Base-by-base conservation (phyloP, 2,329 filamentous ascomycete species). In the Ophiostoma tasmaniense region DNA sequence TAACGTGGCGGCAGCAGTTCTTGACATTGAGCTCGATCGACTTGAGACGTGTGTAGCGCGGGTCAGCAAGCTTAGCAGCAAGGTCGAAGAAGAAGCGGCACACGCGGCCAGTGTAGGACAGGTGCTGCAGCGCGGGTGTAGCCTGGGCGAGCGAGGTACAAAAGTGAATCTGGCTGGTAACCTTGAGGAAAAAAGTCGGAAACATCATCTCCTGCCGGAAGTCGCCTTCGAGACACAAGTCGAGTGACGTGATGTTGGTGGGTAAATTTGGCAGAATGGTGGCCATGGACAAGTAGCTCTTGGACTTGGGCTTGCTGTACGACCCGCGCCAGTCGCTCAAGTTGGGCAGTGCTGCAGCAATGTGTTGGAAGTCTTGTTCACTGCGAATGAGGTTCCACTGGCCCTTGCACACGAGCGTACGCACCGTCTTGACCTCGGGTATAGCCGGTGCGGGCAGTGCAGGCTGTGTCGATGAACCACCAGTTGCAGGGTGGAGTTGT, bases 341-440 rank as follows among this genome's bases (percentile, higher is more conserved):
- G 71, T 85, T 87, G 1, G 90, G 90, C 61, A 92, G 76, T 5
- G 89, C 89, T 14, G 79, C 77, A 25, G 86, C 81, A 66, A 93
- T 83, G 67, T 81, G 82, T 69, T 82, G 78, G 77, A 90, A 92
- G 76, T 92, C 89, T 22, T 81, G 79, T 61, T 85, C 79, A 20
- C 83, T 81, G 64, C 90, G 82, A 76, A 91, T 89, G 35, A 92
- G 81, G 74, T 92, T 92, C 90, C 90, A 93, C 73, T 91, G 89
- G 7, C 90, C 90, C 73, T 89, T 88, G 77, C 89, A 89, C 61
- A 92, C 85, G 25, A 92, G 81, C 0, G 89, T 91, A 67, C 84
- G 83, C 39, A 92, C 83, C 2, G 85, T 84, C 2, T 80, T 76
- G 2, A 90, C 79, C 25, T 71, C 73, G 22, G 76, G 74, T 69